Evolutionary conservation across 805 yeast species (phyloP), one percentile per base, ranked within the genome.

Genomic region (Dipodascus albidus): DNA sequence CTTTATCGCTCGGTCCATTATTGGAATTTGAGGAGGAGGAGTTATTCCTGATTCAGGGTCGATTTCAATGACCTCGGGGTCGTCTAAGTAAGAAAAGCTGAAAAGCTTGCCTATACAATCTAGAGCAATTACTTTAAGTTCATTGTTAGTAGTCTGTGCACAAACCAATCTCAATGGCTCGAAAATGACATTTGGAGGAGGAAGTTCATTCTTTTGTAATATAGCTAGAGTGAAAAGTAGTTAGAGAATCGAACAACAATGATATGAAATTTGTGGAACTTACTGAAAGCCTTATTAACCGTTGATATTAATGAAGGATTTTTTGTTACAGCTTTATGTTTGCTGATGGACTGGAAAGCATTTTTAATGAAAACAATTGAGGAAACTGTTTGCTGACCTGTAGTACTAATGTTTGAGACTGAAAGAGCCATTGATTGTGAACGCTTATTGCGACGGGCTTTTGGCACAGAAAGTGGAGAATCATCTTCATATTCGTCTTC

Each of bases 41-140:
- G 79, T 74, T 17, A 79, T 78, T 42, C 75, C 74, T 22, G 70
- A 67, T 14, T 64, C 67, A 6, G 66, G 69, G 3, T 64, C 66
- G 19, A 62, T 64, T 17, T 61, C 64, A 6, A 55, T 58, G 6
- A 59, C 58, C 8, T 58, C 62, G 3, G 67, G 65, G 50, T 65
- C 67, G 42, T 64, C 86, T 62, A 90, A 84, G 52, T 83, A 79
- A 38, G 88, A 84, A 64, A 87, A 87, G n/a, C 95, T 85, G 67
- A 90, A 87, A 19, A 89, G 74, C 66, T 90, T 93, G 52, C 95
- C 86, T 54, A 93, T 77, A 58, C 91, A 79, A 64, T 91, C 97
- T 58, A 91, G 74, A 0, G 97, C 88, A 48, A 77, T 74, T 17
- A 83, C 75, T 60, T 85, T 85, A 48, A 87, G 75, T 14, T 81